Evolutionary conservation across 306 rosid species (phyloP).

Genomic region (Glycine tomentella): DNA sequence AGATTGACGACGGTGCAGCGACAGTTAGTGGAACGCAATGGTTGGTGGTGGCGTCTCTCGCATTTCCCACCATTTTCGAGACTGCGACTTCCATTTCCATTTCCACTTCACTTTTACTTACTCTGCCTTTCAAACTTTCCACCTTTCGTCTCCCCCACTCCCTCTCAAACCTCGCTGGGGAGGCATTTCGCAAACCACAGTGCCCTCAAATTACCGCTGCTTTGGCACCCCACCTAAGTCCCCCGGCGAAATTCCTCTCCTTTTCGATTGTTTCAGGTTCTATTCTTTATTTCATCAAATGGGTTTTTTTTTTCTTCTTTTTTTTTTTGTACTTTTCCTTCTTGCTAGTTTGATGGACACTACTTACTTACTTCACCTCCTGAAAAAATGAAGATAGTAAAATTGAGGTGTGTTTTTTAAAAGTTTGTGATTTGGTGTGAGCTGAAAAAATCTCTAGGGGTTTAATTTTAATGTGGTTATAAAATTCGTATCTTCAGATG

Average conservation of each 20-base stretch:
- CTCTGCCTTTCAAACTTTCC: slow-evolving; percentile 42
- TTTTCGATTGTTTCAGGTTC: slow-evolving; percentile 70
- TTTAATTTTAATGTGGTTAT: neutral
- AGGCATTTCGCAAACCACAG: slow-evolving; percentile 1
- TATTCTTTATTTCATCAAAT: slow-evolving; percentile 5
- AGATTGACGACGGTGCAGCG: slow-evolving; percentile 38
- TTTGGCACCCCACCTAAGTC: slow-evolving; percentile 56
- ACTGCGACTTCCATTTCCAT: slow-evolving; percentile 56
- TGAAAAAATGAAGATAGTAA: neutral
- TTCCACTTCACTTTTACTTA: slow-evolving; percentile 46
- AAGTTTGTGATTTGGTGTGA: neutral
- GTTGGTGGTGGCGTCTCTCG: slow-evolving; percentile 53
- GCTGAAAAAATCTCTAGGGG: neutral
- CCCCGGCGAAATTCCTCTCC: slow-evolving; percentile 52
- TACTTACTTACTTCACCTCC: neutral
- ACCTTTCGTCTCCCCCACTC: slow-evolving; percentile 51
- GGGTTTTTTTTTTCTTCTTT: too few relatives aligned
- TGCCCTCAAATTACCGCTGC: slow-evolving; percentile 29
- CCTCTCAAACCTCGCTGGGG: slow-evolving; percentile 43
- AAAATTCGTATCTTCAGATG: neutral
- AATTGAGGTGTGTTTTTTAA: neutral
- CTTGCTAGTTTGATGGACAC: neutral
- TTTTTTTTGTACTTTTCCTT: too few relatives aligned
- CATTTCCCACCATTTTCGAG: slow-evolving; percentile 63
- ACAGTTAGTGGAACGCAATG: slow-evolving; percentile 44